phyloP scores from a whole-genome alignment of 495 filamentous ascomycete genomes.

The Podospora anserina region DNA sequence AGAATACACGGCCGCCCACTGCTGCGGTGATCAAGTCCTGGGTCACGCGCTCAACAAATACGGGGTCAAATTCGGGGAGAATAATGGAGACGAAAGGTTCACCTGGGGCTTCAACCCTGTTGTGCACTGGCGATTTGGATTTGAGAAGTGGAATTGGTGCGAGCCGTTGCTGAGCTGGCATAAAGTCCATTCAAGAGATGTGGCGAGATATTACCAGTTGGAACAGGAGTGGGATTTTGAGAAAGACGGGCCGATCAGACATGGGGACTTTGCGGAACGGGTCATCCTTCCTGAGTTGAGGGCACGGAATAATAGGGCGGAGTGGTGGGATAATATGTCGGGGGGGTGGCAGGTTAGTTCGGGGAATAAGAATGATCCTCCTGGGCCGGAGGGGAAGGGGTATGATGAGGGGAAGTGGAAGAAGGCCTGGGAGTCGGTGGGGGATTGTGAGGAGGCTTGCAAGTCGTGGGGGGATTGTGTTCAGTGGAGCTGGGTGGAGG shows the following conservation, averaged over 20 bases:
- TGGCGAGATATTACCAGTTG: constrained; percentile 10
- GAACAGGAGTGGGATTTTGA: constrained; percentile 7
- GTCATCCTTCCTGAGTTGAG: constrained; percentile 6
- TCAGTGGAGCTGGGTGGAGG: constrained; percentile 19
- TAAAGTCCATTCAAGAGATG: constrained; percentile 16
- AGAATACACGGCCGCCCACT: constrained; percentile 14
- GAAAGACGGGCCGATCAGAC: neutral
- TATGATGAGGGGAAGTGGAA: constrained; percentile 12
- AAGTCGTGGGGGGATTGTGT: constrained; percentile 13
- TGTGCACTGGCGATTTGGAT: constrained; percentile 18
- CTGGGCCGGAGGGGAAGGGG: neutral
- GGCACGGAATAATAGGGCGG: constrained; percentile 1
- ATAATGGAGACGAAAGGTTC: constrained; percentile 17
- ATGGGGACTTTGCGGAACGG: constrained; percentile 9
- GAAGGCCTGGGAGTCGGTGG: constrained; percentile 11
- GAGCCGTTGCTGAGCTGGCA: constrained; percentile 11
- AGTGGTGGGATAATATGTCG: constrained; percentile 19
- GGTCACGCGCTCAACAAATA: constrained; percentile 17
- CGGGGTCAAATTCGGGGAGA: constrained; percentile 17
- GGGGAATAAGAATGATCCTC: constrained; percentile 12
- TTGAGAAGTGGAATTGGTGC: constrained; percentile 20
- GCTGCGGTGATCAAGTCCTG: constrained; percentile 19
- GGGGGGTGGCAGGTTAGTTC: constrained; percentile 11
- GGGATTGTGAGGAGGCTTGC: constrained; percentile 14
- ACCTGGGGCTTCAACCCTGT: constrained; percentile 18